phyloP scores from a whole-genome alignment of 2,329 filamentous ascomycete species.

The Calonectria leucothoes region DNA sequence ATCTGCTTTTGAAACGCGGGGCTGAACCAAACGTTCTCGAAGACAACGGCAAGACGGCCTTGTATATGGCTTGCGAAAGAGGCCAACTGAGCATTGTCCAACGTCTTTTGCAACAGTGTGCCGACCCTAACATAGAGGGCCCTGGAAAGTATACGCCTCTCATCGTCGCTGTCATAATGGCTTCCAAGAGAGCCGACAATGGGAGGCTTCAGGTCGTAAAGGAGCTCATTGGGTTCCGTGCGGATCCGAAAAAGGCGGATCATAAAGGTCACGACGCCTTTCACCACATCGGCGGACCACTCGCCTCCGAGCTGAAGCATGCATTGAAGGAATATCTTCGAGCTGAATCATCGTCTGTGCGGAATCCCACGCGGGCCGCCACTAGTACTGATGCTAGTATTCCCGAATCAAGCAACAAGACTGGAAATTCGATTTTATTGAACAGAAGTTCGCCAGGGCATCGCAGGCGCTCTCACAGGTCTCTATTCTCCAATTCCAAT shows the following conservation, averaged over 20 bases:
- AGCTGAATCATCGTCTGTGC: not conserved
- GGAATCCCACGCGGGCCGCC: not conserved
- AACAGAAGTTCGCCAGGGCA: not conserved
- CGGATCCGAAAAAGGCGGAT: not conserved
- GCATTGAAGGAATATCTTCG: not conserved
- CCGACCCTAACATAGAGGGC: not conserved
- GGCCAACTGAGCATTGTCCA: not conserved
- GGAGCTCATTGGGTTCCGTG: not conserved
- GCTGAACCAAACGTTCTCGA: slow-evolving; percentile 6
- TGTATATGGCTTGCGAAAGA: not conserved
- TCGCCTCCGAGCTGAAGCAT: not conserved
- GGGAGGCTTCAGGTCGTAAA: not conserved
- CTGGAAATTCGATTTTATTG: not conserved
- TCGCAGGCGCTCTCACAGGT: not conserved
- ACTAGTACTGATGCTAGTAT: not conserved
- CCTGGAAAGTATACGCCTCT: not conserved
- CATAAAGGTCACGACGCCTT: not conserved
- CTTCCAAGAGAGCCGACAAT: not conserved
- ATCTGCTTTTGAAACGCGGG: slow-evolving; percentile 1
- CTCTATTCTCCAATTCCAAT: not conserved
- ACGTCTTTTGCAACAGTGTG: not conserved
- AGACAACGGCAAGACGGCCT: slow-evolving; percentile 4
- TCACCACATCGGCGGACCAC: not conserved
- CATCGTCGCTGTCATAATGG: slow-evolving; percentile 1
- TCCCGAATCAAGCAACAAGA: not conserved